Conservation (phyloP, 257 asterid species). For the Knoxia roxburghii region DNA sequence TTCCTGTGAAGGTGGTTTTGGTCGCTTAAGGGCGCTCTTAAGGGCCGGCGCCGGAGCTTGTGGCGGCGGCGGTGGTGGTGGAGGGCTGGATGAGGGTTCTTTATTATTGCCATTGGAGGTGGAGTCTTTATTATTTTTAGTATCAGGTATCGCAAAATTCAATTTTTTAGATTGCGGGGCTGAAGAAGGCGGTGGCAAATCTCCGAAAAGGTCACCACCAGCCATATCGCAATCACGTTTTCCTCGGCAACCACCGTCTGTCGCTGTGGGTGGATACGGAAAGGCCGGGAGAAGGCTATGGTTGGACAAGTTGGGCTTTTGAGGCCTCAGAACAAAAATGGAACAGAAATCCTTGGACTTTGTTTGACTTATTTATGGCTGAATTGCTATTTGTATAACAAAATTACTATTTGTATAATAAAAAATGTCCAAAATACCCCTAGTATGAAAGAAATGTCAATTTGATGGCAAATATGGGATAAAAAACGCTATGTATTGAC, state of each 20-base stretch:
- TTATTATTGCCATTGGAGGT: conserved; percentile 1
- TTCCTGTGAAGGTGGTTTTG: conserved; percentile 38
- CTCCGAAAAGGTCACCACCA: conserved; percentile 63
- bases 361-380: no score
- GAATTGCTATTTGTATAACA: no score
- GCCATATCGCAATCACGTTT: conserved; percentile 35
- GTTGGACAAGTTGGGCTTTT: background rate
- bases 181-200: conserved; percentile 67
- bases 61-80: conserved; percentile 14
- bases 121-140: background rate
- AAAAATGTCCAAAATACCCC: no score
- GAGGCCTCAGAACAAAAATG: background rate
- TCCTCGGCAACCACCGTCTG: background rate
- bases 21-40: conserved; percentile 82
- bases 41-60: conserved; percentile 46
- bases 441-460: no score
- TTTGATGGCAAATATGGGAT: no score
- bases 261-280: background rate
- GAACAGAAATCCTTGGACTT: background rate
- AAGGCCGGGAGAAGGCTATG: background rate
- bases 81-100: conserved; percentile 24
- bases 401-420: no score
- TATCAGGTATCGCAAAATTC: conserved; percentile 20
- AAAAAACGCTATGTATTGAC: no score
- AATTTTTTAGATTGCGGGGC: conserved; percentile 27